Conservation (phyloP, 2,329 filamentous ascomycete genomes). For the Cytospora paraplurivora region DNA sequence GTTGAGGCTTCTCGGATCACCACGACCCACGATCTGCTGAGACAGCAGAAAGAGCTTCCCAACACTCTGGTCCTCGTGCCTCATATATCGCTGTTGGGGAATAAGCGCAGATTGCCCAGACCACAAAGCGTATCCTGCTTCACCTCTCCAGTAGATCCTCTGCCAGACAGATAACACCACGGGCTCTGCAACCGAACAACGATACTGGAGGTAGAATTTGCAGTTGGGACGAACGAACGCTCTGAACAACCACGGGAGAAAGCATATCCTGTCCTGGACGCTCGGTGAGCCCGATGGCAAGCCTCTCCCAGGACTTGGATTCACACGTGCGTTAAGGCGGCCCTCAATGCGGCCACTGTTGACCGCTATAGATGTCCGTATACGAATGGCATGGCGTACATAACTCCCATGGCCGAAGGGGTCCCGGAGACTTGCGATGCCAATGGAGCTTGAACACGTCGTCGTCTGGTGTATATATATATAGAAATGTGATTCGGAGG, state of each 20-base stretch:
- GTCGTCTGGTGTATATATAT: constrained; percentile 8
- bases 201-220: neutral
- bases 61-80: constrained; percentile 5
- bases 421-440: constrained; percentile 12
- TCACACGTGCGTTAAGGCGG: constrained; percentile 3
- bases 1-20: constrained; percentile 9
- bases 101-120: neutral
- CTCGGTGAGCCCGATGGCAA: constrained; percentile 9
- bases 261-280: neutral
- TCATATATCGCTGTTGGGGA: neutral
- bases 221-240: neutral
- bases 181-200: neutral
- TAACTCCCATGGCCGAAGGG: neutral
- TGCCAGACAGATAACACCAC: neutral
- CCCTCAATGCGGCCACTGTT: constrained; percentile 9
- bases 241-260: neutral
- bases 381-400: constrained; percentile 1
- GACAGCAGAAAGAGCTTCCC: constrained; percentile 10
- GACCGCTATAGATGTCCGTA: constrained; percentile 1
- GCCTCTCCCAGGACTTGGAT: neutral
- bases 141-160: neutral
- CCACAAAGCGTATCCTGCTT: neutral
- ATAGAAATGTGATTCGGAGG: neutral
- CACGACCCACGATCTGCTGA: constrained; percentile 17
- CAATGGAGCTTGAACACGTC: constrained; percentile 21